Evolutionary conservation across 139 green algal species (phyloP), one percentile per base, ranked within the genome.

Genomic region (Chlorella vulgaris): DNA sequence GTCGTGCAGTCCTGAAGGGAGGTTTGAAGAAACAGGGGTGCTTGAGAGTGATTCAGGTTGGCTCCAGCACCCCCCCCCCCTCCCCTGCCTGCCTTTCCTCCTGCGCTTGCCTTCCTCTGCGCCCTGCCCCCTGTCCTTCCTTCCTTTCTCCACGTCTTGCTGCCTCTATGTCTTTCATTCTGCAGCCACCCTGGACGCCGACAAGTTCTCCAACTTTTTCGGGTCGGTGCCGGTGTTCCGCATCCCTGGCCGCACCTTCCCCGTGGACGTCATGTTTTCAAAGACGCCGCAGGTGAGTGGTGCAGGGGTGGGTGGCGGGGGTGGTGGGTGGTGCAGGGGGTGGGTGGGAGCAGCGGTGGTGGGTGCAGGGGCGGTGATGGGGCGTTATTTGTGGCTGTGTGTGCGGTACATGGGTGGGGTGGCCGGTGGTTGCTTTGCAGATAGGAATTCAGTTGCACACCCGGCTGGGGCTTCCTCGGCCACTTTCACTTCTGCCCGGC

Each of bases 201-300:
- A 91, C 0, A 97, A 96, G 91, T 98, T 98, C 84, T 78, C 89
- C 31, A 80, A 92, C 71, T 98, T 98, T 83, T 98, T 98, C 68
- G 95, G 93, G 26, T 90, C 85, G 50, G 93, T 94, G 28, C 96
- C 96, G 0, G 87, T 97, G 47, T 99, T 98, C 88, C 86, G 88
- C 63, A 99, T 99, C 75, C 96, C 96, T 0, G 96, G 96, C 6
- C 90, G 96, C 74, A 99, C 96, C 29, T 99, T 99, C 91, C 96
- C 96, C 3, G 96, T 99, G 28, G 95, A 98, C 63, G 87, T 92
- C 4, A 79, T 99, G 75, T 99, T 94, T 89, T 94, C 87, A 80
- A 95, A 96, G 65, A 95, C 92, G 33, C 90, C 90, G 0, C 83
- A 87, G 71, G 76, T 71, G 24, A 7, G 63, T 3, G 21, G 10